Evolutionary conservation across 1,139 yeast species (phyloP), one percentile per base, ranked within the genome.

Genomic region (Hemisphaericaspora xylofermentans): DNA sequence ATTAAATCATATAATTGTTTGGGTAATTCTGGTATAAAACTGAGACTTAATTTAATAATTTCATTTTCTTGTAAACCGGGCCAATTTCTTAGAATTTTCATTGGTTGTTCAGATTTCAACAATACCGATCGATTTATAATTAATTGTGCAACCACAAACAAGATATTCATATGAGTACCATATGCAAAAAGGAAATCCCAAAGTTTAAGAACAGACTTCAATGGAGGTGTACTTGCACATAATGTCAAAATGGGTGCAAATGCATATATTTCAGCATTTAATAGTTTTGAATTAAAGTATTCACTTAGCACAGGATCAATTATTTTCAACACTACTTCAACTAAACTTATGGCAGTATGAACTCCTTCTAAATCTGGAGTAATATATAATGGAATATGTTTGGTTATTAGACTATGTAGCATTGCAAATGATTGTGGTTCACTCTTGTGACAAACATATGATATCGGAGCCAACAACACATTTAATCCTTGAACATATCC

Each of bases 111-210:
- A 6, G 84, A 74, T 16, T 66, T 64, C 44, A 89, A 61, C 13
- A 89, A 64, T 34, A 72, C 66, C 4, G 81, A 74, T 40, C 97
- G 66, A 49, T 85, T 82, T 39, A 84, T 69, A 12, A 87, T 81
- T 35, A 89, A 66, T 59, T 88, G 95, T 0, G 97, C 95, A 14
- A 89, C 89, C 9, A 89, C 80, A 51, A 89, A 86, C 27, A 91
- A 66, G 24, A 91, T 76, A 61, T 89, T 89, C 82, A 89, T 76
- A 58, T 91, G 96, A 22, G 87, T 79, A 0, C 98, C 98, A 55
- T 88, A 89, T 3, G 97, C 95, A 60, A 89, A 84, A 54, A 88
- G 64, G 49, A 88, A 85, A 60, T 89, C 98, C 98, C 98, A 89
- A 21, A 89, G 68, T 42, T 82, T 76, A 35, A 89, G 64, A 0